These are phyloP conservation scores for Plantago lanceolata DNA, from an alignment of 305 asterid species.

Conservation along the genomic window DNA sequence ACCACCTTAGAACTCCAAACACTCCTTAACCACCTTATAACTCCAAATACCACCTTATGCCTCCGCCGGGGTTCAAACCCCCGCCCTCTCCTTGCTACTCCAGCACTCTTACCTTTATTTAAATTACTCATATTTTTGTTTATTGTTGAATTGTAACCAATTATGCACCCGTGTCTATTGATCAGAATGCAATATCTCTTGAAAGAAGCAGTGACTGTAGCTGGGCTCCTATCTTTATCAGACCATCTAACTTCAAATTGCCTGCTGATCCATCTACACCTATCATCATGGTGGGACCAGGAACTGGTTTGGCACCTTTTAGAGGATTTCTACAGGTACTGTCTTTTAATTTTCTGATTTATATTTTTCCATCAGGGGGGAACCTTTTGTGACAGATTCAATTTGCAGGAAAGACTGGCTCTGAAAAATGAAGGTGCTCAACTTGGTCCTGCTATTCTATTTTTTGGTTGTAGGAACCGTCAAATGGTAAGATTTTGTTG, in stretches of 20 bases:
- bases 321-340: conserved; percentile 75
- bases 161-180: conserved; percentile 20
- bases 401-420: conserved; percentile 62
- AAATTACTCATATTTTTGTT: too few relatives aligned
- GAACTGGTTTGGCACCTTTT: conserved; percentile 86
- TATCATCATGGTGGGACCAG: conserved; percentile 74
- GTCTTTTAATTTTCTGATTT: conserved; percentile 2
- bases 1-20: too few relatives aligned
- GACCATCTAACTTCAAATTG: conserved; percentile 66
- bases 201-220: conserved; percentile 51
- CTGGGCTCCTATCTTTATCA: conserved; percentile 64
- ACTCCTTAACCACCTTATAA: too few relatives aligned
- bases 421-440: conserved; percentile 54
- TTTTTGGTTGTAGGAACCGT: conserved; percentile 79
- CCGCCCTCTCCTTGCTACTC: too few relatives aligned
- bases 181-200: conserved; percentile 54
- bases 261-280: conserved; percentile 65
- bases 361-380: conserved; percentile 8
- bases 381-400: conserved; percentile 12
- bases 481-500: conserved; percentile 43
- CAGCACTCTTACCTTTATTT: too few relatives aligned
- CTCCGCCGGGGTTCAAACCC: too few relatives aligned
- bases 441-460: conserved; percentile 66
- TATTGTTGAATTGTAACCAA: too few relatives aligned
- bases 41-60: too few relatives aligned